Conservation (phyloP, 257 asterid genomes). For the Asclepias syriaca region DNA sequence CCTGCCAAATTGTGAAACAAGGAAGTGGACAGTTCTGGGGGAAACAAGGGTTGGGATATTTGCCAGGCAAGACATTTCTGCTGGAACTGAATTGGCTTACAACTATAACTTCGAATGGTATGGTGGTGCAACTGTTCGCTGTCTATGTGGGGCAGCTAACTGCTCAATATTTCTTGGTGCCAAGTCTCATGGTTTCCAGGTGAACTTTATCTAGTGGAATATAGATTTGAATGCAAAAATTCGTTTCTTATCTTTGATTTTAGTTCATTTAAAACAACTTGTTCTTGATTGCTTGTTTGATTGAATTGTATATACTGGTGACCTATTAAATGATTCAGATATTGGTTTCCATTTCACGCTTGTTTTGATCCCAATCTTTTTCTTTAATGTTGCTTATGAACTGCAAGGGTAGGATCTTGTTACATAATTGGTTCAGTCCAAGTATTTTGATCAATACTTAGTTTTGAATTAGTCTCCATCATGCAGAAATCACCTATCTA, state of each 20-base stretch:
- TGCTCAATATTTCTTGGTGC: conserved; percentile 94
- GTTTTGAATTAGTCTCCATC: neutral
- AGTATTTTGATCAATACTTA: neutral
- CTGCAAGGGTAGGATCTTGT: neutral
- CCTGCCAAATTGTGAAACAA: conserved; percentile 89
- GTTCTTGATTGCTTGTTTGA: neutral
- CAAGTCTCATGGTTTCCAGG: conserved; percentile 96
- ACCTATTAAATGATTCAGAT: neutral
- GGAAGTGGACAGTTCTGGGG: conserved; percentile 94
- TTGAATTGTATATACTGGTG: neutral
- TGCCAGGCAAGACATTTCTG: conserved; percentile 58
- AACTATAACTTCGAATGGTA: conserved; percentile 94
- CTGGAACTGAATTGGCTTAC: conserved; percentile 72
- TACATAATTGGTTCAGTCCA: neutral
- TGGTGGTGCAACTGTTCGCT: conserved; percentile 88
- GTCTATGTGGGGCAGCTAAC: conserved; percentile 86
- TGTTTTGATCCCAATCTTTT: neutral
- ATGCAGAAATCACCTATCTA: neutral
- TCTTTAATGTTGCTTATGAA: neutral
- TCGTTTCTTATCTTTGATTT: neutral
- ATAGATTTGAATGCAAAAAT: neutral
- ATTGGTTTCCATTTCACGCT: neutral
- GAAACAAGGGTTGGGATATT: conserved; percentile 89
- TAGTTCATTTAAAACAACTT: neutral
- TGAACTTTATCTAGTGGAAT: conserved; percentile 9